Evolutionary conservation across 129 eudicot species (phyloP), one percentile per base, ranked within the genome.

Genomic region (Flaveria bidentis): DNA sequence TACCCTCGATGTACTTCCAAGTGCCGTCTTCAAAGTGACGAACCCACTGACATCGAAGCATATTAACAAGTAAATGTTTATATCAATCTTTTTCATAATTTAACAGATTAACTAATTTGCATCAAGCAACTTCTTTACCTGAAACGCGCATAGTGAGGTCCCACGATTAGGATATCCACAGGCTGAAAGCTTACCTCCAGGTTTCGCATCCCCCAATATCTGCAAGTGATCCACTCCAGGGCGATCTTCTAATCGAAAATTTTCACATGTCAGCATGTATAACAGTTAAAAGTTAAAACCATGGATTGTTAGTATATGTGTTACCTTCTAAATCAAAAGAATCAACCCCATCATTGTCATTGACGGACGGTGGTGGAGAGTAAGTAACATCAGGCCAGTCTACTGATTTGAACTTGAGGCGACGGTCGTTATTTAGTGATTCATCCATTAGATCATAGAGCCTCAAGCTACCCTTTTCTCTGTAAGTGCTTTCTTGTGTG

Each of bases 11-110:
- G 80, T 87, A 84, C 85, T 91, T 88, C 83, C 86, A 87, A 41
- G 99, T 89, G 11, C 96, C 97, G 68, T 95, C 97, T 47, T 86
- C 92, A 85, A 84, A 87, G 91, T 91, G 96, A 71, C 97, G 96
- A 85, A 95, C 94, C 99, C 99, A 91, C 99, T 95, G 69, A 67
- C 7, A 77, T 39, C 30, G 10, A 72, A 28, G 1, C 58, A 75
- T 4, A 36, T 5, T 36, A 77, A 77, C 56, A 83, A 23, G 65
- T 28, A 9, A 36, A 14, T 66, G 13, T 6, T 36, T 56, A 65
- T 63, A 69, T 36, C 52, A 86, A 36, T 6, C 8, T 6, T 36
- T 17, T 33, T 65, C 49, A 65, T 39, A 36, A 13, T 33, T 36
- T n/a, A 41, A 33, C 22, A 5, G n/a, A 74, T 18, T 49, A 51